Evolutionary conservation across 1,284 basidiomycete species (phyloP), one percentile per base, ranked within the genome.

Genomic region (Polyporus tsugae): DNA sequence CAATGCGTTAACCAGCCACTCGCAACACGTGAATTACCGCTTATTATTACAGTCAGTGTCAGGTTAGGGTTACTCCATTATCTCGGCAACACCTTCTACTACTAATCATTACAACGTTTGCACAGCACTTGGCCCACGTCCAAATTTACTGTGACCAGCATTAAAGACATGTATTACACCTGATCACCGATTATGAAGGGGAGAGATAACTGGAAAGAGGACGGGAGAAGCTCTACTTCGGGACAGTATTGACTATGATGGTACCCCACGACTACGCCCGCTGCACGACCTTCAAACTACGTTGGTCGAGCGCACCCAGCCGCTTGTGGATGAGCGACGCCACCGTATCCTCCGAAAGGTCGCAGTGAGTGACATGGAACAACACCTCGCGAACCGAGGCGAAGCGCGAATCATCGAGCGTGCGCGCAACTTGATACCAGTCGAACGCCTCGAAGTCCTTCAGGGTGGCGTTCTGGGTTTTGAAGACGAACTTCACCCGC

Each of bases 401-500:
- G 58, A 74, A 75, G 9, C 65, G 70, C 42, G 44, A 19, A 3
- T 42, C 46, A 5, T 46, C 52, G 0, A 76, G 65, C 33, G 68
- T 66, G 10, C 61, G 60, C 19, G 25, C 70, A 35, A 76, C 58
- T 1, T 55, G 55, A 13, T 49, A 60, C 72, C 72, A 73, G 60
- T 74, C 72, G 49, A 75, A 62, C 13, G 42, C 55, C 39, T 53
- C 13, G 22, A 66, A 38, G 46, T 69, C 62, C 15, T 33, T 35
- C 7, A 19, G 13, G 19, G 29, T 9, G 6, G 65, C 66, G 1
- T 68, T 66, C 19, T 62, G 63, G 5, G 72, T 72, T 15, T 64
- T 53, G 44, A 75, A 41, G 15, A 62, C 60, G 66, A 76, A 64
- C 62, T 70, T 68, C 61, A 76, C 25, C n/a, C 68, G 66, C 36